A percentile compares a stretch with the other conserved stretches of the same genome.
Conservation (phyloP, 2,329 filamentous ascomycete genomes). For the Lachnellula subtilissima region DNA sequence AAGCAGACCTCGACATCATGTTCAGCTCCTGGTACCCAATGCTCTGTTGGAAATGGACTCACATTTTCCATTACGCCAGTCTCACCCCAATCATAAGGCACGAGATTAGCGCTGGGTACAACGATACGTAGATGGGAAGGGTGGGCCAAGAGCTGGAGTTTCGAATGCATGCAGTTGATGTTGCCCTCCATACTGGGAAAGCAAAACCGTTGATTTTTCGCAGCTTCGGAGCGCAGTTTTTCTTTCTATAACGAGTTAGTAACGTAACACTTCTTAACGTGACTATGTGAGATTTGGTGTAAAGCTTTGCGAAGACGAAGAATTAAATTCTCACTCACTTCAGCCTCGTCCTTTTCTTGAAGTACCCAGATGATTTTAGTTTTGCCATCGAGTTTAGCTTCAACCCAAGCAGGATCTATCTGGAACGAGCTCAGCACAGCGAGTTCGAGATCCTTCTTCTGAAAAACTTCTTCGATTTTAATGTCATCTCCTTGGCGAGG, state of each 20-base stretch:
- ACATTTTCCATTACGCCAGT: slow-evolving; percentile 78
- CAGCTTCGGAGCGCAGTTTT: slow-evolving; percentile 45
- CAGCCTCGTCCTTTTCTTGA: slow-evolving; percentile 47
- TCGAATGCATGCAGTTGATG: slow-evolving; percentile 82
- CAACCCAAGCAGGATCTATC: slow-evolving; percentile 62
- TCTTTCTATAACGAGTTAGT: slow-evolving; percentile 39
- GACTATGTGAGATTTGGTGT: background rate
- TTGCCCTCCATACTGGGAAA: slow-evolving; percentile 72
- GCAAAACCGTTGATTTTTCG: slow-evolving; percentile 60
- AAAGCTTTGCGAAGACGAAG: background rate
- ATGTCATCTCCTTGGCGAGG: slow-evolving; percentile 65
- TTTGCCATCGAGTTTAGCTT: slow-evolving; percentile 54
- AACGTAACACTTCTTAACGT: background rate
- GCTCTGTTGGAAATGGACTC: slow-evolving; percentile 23
- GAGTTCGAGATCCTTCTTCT: slow-evolving; percentile 64
- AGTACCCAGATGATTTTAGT: slow-evolving; percentile 61
- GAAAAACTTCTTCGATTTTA: slow-evolving; percentile 80
- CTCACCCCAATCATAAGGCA: slow-evolving; percentile 69
- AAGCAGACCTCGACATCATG: slow-evolving; percentile 60
- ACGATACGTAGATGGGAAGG: slow-evolving; percentile 69
- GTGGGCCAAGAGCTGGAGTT: slow-evolving; percentile 86
- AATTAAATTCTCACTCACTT: slow-evolving; percentile 38
- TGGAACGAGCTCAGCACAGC: slow-evolving; percentile 84
- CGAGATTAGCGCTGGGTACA: slow-evolving; percentile 82
- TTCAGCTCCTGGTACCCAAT: slow-evolving; percentile 1